These are phyloP conservation scores for Globisporangium acanthophoron DNA, from an alignment of 352 stramenopile species.

Conservation along the genomic window DNA sequence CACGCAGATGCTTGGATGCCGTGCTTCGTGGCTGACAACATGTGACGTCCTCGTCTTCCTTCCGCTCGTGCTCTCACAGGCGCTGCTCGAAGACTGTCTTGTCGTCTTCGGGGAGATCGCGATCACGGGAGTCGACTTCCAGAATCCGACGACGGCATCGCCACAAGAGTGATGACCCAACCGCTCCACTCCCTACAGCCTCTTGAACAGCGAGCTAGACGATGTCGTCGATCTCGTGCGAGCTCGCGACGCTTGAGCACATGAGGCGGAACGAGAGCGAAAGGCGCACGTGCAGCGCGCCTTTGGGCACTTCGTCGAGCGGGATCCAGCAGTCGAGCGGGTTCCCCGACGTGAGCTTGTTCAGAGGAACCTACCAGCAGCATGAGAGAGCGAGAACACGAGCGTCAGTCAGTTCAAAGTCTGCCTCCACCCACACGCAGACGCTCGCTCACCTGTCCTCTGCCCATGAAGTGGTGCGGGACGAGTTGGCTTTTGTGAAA, in stretches of 20 bases:
- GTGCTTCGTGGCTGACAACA: neutral
- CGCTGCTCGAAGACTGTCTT: constrained; percentile 31
- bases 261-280: constrained; percentile 80
- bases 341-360: constrained; percentile 45
- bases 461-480: constrained; percentile 73
- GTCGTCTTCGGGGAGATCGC: constrained; percentile 45
- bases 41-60: neutral
- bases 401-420: neutral
- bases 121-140: constrained; percentile 19
- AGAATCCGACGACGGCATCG: neutral
- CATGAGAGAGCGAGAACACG: constrained; percentile 5
- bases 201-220: constrained; percentile 1
- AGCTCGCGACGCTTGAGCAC: constrained; percentile 43
- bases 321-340: constrained; percentile 68
- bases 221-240: constrained; percentile 19
- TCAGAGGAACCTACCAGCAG: constrained; percentile 54
- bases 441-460: constrained; percentile 32
- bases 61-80: neutral
- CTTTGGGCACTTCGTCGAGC: constrained; percentile 51
- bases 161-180: neutral
- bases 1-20: too few relatives aligned
- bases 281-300: constrained; percentile 50
- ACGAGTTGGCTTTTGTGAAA: constrained; percentile 81
- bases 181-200: neutral
- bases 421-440: neutral